Base-by-base conservation (phyloP, 2,329 filamentous ascomycete species). In the Beauveria sp. region DNA sequence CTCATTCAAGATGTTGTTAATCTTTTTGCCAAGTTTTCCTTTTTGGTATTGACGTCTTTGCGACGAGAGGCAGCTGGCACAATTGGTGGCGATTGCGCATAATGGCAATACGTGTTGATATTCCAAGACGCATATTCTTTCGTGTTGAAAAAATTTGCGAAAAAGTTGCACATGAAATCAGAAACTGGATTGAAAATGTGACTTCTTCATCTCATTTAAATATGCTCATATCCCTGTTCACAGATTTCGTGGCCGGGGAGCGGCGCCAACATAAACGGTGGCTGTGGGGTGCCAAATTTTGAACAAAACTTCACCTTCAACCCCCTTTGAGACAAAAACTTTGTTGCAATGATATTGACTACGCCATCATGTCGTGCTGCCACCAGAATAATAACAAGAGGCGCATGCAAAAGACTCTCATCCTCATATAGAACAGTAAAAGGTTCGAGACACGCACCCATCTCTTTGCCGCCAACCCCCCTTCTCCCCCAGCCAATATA, bases 361-460 rank as follows among this genome's bases (percentile, higher is more conserved):
- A 44, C 37, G 24, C 22, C 28, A 16, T 51, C 34, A 20, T n/a
- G 22, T 30, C 46, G 34, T 44, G 6, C n/a, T 43, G 14, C 6
- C 16, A 22, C 2, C 30, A 34, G 10, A 34, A 4, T 12, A 18
- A 6, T 30, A 14, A 30, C 18, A 3, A 5, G 46, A 40, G 22
- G 4, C 28, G 55, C 22, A 3, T 48, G 18, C 20, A 30, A 24
- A 20, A 20, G 61, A 24, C 30, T 59, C 7, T 59, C 51, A 43
- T 61, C 57, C 7, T 56, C 57, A n/a, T 34, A 40, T 44, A 20
- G 47, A 20, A 56, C 34, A 12, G 43, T 63, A 2, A 62, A 69
- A 69, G 68, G 72, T 68, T 48, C 47, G 61, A 34, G 30, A 12
- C 9, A 51, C 26, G 14, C 30, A 12, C 12, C 3, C 28, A 30